A percentile compares a stretch with the other conserved stretches of the same genome.
phyloP scores from a whole-genome alignment of 129 eudicot genomes.

The Glebionis coronaria region DNA sequence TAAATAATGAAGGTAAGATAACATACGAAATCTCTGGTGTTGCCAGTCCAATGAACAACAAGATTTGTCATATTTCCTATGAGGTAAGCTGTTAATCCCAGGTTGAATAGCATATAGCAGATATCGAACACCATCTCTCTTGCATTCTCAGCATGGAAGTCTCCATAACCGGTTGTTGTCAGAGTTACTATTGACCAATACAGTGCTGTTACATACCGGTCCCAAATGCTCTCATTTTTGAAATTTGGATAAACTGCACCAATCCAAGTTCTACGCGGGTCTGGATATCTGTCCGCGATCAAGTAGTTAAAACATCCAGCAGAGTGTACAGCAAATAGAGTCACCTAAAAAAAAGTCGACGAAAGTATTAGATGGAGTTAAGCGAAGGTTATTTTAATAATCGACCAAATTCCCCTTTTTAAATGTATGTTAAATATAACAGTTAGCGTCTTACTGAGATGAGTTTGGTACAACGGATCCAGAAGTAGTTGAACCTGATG shows the following conservation, averaged over 20 bases:
- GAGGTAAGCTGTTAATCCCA: constrained; percentile 86
- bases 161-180: constrained; percentile 96
- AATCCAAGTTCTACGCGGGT: constrained; percentile 81
- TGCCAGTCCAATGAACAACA: constrained; percentile 88
- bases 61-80: constrained; percentile 99
- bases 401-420: not conserved
- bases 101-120: constrained; percentile 80
- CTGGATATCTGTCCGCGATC: constrained; percentile 86
- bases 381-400: constrained; percentile 10
- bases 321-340: constrained; percentile 85
- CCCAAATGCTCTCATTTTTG: constrained; percentile 64
- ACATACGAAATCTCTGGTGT: constrained; percentile 85
- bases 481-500: constrained; percentile 88
- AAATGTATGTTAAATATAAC: not conserved
- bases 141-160: constrained; percentile 78
- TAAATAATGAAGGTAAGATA: constrained; percentile 17
- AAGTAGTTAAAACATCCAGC: constrained; percentile 93
- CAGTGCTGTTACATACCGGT: constrained; percentile 62
- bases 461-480: constrained; percentile 90
- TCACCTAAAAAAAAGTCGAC: constrained; percentile 78
- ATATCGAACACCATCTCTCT: constrained; percentile 87
- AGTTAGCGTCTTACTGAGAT: constrained; percentile 51
- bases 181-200: constrained; percentile 95
- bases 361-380: constrained; percentile 22
- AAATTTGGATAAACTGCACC: constrained; percentile 75